Base-by-base conservation (phyloP, 495 filamentous ascomycete species). In the Penicillium fimorum region DNA sequence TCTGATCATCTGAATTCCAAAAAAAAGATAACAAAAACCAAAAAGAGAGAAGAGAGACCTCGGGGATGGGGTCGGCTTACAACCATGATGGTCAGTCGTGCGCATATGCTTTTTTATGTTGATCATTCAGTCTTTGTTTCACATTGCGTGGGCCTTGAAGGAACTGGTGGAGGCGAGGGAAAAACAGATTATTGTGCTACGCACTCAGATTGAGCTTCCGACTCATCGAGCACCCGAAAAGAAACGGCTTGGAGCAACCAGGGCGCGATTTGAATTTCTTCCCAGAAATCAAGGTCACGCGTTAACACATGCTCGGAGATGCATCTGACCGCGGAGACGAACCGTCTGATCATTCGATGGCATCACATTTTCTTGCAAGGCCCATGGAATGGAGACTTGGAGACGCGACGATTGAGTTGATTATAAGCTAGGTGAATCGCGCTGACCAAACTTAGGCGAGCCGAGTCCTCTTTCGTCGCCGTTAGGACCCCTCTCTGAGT, bases 401-500 rank as follows among this genome's bases (percentile, higher is more conserved):
- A 55, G 37, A 42, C 22, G 30, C 47, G 29, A 53, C 55, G 56
- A 52, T 59, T 41, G 47, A 60, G 30, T 58, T 57, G 32, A 27
- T 53, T 24, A 42, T 42, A 30, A 43, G 37, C 50, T 40, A 32
- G 35, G 22, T 53, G 50, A 51, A 60, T 53, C 44, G 46, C 42
- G 63, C 65, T 68, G 60, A 68, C 63, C 52, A 53, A 40, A 54
- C 25, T 53, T 53, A 78, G 74, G 70, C 61, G 74, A 77, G 67
- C 68, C 69, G 57, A 79, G 76, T 74, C 76, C 76, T 57, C 61
- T 76, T 50, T 77, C 76, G 62, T 79, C 76, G 59, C 76, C 74
- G 24, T 63, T 77, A 65, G 67, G 70, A 47, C 69, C 68, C 44
- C 67, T 77, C 33, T 74, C 74, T 56, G 67, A 71, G 57, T 79